A percentile compares a stretch with the other conserved stretches of the same genome.
phyloP scores from a whole-genome alignment of 1,284 basidiomycete genomes.

The Dichomitus squalens region DNA sequence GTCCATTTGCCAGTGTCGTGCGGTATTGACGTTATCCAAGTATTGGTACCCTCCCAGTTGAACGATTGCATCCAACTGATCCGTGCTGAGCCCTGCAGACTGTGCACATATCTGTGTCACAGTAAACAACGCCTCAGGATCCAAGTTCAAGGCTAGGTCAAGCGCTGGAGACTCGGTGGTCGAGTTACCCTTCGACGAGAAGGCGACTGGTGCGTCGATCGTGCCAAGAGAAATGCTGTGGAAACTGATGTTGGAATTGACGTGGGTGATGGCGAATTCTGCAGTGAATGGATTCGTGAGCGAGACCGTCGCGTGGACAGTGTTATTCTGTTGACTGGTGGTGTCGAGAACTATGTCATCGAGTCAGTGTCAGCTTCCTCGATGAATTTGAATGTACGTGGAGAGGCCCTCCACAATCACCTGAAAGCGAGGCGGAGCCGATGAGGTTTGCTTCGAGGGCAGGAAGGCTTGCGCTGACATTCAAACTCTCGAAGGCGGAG shows the following conservation, averaged over 20 bases:
- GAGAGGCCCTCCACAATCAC: conserved; percentile 40
- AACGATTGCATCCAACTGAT: conserved; percentile 72
- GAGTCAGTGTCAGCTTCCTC: neutral
- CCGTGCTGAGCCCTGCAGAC: conserved; percentile 61
- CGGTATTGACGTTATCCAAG: conserved; percentile 41
- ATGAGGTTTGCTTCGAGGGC: conserved; percentile 63
- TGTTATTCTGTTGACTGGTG: conserved; percentile 68
- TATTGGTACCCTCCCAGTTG: conserved; percentile 69
- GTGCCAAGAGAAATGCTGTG: conserved; percentile 68
- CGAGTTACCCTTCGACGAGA: conserved; percentile 54
- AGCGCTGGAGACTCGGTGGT: conserved; percentile 63
- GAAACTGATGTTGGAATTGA: conserved; percentile 65
- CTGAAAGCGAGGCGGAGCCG: conserved; percentile 54
- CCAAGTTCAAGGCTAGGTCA: conserved; percentile 69
- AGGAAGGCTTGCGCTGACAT: conserved; percentile 63
- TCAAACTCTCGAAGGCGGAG: conserved; percentile 66
- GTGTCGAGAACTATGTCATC: conserved; percentile 56
- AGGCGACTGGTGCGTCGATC: conserved; percentile 60
- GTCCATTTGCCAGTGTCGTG: conserved; percentile 1
- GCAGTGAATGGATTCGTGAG: conserved; percentile 74
- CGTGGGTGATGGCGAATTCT: conserved; percentile 59
- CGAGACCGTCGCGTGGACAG: conserved; percentile 66
- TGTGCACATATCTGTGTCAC: conserved; percentile 68
- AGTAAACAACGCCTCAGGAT: conserved; percentile 73
- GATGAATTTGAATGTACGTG: neutral